Base-by-base conservation (phyloP, 306 rosid genomes). In the Rosa rugosa region DNA sequence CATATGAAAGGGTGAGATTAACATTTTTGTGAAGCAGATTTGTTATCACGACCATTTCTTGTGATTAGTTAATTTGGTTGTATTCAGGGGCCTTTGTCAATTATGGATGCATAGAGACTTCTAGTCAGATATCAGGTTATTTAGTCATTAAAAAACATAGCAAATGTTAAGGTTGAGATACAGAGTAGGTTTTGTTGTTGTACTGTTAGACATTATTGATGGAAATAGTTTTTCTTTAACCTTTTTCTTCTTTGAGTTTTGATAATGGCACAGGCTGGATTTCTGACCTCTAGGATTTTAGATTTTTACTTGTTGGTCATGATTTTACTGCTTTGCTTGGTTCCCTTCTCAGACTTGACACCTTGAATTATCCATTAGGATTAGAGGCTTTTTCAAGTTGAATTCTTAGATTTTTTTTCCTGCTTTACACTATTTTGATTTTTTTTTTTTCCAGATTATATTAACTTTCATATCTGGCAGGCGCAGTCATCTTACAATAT, bases 1-100 rank as follows among this genome's bases (percentile, higher is more conserved):
- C 89, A 91, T 80, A 73, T 84, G 77, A 96, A 90, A 91, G 89
- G 98, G 99, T 93, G 84, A 86, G 96, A 54, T 72, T 79, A 6
- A 64, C 79, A 42, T 44, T 63, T 69, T 41, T 56, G 51, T 22
- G 31, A 59, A 57, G 23, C 23, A 41, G 11, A 56, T 25, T 16
- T 45, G 3, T 75, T 44, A 31, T 41, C 49, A 20, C 11, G 69
- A 27, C 42, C 17, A 75, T 57, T 18, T 57, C 27, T 31, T 17
- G 71, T 42, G 25, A 41, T 75, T 41, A 13, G 1, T 41, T 25
- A 42, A 45, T 75, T 27, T 23, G 45, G 70, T 45, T 75, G 79
- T 25, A 45, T 44, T 25, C 45, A 44, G 45, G 45, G 47, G n/a
- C 69, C 57, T 45, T 63, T 74, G 31, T 68, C 31, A 38, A 41